Base-by-base conservation (phyloP, 2,329 filamentous ascomycete genomes). In the Curvularia sp. region DNA sequence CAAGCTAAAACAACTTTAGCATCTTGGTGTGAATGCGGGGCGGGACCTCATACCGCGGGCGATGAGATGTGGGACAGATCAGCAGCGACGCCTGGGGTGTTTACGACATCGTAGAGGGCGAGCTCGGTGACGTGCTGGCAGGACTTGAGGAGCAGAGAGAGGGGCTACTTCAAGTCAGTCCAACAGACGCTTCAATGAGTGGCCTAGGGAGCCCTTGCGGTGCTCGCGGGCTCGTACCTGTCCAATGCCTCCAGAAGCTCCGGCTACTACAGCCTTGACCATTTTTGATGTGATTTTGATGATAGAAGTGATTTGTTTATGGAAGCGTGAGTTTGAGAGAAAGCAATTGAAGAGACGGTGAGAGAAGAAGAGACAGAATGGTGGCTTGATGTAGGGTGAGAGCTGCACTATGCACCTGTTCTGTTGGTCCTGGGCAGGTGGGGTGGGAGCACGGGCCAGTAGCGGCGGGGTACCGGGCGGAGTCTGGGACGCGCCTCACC, bases 51-150 rank as follows among this genome's bases (percentile, higher is more conserved):
- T 85, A 89, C 87, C 68, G 95, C 94, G 71, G 87, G 86, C 63
- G 93, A 92, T 60, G 94, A 97, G 81, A 99, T 98, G 86, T 99
- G 95, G 61, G 93, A 97, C 60, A 99, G 88, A 79, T 99, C 95
- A 74, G 94, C 89, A 67, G 93, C 92, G 76, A 99, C 95, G 81
- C 95, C 95, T 72, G 93, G 93, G 49, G 93, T 96, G 87, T 98
- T 97, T 81, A 98, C 94, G 69, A 99, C 93, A 96, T 99, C 95
- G 85, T 97, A 99, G 73, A 99, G 91, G 61, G 93, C 86, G 73
- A 99, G 91, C 84, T 98, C 92, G 74, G 94, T 90, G 74, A 99
- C 85, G 75, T 92, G 87, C 66, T 93, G 90, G 76, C 85, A 91
- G 69, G 90, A 87, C 87, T 99, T 99, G 78, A 98, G 86, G 73